Evolutionary conservation across 108 stramenopile genomes (phyloP).

Genomic region (Nitzschia inconspicua): DNA sequence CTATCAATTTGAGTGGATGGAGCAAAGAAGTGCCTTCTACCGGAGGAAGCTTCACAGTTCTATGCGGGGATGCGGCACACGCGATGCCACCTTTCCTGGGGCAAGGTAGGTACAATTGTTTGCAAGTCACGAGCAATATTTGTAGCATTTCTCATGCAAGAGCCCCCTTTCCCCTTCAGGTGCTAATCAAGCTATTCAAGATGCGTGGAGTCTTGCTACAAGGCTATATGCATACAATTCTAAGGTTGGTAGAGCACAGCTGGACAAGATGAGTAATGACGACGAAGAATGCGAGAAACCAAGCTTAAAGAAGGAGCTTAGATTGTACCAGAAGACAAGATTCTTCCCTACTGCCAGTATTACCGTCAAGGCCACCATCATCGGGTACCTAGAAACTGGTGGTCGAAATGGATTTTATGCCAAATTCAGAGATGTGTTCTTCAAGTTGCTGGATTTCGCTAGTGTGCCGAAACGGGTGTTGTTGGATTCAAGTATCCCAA

Average conservation of each 20-base stretch:
- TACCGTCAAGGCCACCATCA: conserved; percentile 59
- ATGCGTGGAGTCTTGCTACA: conserved; percentile 63
- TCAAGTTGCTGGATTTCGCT: conserved; percentile 49
- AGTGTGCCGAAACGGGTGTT: conserved; percentile 67
- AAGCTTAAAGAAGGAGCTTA: conserved; percentile 36
- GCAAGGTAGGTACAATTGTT: too few relatives aligned
- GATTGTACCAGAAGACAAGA: conserved; percentile 59
- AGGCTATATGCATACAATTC: conserved; percentile 54
- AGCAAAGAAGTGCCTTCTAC: conserved; percentile 37
- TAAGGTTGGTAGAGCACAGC: not conserved
- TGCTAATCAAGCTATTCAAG: conserved; percentile 95
- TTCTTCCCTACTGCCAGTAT: conserved; percentile 80
- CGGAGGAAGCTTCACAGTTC: conserved; percentile 23
- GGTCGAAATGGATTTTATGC: conserved; percentile 44
- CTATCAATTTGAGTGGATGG: conserved; percentile 67
- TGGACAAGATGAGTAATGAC: not conserved
- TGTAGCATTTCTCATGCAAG: too few relatives aligned
- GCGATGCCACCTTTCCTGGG: conserved; percentile 96
- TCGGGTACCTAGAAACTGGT: conserved; percentile 79
- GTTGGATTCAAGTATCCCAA: conserved; percentile 65
- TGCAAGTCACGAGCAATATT: too few relatives aligned
- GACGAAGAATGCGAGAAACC: conserved; percentile 3
- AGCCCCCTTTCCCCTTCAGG: too few relatives aligned
- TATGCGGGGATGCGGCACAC: conserved; percentile 92
- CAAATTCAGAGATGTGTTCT: conserved; percentile 74